These are phyloP conservation scores for Phytopythium delawarense DNA, from an alignment of 352 stramenopile genomes.

Conservation along the genomic window DNA sequence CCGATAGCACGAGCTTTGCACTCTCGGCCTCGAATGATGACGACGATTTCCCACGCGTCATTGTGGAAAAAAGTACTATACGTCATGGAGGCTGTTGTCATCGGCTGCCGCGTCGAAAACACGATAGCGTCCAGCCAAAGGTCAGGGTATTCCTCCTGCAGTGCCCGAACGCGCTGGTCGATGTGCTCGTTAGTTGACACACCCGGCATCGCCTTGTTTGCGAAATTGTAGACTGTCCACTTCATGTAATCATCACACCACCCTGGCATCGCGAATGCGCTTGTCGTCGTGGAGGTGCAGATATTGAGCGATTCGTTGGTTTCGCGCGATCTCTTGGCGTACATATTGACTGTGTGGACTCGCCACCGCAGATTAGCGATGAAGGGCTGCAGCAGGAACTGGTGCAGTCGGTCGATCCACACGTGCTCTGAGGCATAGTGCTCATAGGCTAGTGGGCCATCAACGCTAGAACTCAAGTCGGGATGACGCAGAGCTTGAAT, in stretches of 20 bases:
- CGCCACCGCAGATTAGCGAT: slow-evolving; percentile 18
- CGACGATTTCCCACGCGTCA: slow-evolving; percentile 29
- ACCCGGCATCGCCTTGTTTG: slow-evolving; percentile 4
- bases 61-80: slow-evolving; percentile 15
- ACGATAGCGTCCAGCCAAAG: slow-evolving; percentile 25
- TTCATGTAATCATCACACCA: slow-evolving; percentile 14
- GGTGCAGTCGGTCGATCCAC: slow-evolving; percentile 37
- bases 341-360: slow-evolving; percentile 11
- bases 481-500: slow-evolving; percentile 4
- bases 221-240: slow-evolving; percentile 12
- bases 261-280: not conserved
- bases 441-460: not conserved
- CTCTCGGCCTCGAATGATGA: slow-evolving; percentile 25
- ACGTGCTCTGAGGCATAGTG: slow-evolving; percentile 13
- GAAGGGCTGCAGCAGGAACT: slow-evolving; percentile 11
- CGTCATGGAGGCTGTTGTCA: slow-evolving; percentile 13
- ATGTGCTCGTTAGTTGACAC: slow-evolving; percentile 31
- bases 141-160: slow-evolving; percentile 22
- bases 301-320: slow-evolving; percentile 11
- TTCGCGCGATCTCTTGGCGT: slow-evolving; percentile 5
- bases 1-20: slow-evolving; percentile 7
- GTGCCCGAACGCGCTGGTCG: slow-evolving; percentile 16
- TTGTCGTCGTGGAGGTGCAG: slow-evolving; percentile 4
- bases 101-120: slow-evolving; percentile 16
- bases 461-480: not conserved